Evolutionary conservation across 139 green algal genomes (phyloP), one percentile per base, ranked within the genome.

Genomic region (Tetradesmus obliquus): DNA sequence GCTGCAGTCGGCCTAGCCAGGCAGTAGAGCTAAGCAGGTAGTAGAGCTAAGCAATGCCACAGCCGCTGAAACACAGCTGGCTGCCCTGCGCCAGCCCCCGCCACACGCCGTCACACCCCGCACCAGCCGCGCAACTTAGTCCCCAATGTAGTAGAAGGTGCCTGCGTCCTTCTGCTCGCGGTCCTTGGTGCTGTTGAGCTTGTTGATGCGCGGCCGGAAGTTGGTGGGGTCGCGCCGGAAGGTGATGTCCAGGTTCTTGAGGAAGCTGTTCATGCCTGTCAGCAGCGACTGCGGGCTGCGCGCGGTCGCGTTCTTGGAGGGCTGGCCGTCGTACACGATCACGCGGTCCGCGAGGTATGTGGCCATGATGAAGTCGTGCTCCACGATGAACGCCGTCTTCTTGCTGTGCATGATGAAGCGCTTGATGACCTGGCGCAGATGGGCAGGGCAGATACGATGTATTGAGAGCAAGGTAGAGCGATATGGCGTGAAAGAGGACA

Each of bases 301-400:
- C 3, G 98, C 98, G 4, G 93, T 97, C 71, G 98, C 98, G 66
- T 96, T 84, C 88, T 95, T 94, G 55, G 95, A 97, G 8, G 98
- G 97, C 93, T 95, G 60, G 20, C 98, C 98, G 85, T 99, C 97
- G 92, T 99, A 99, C 85, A 99, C 98, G 57, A 99, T 97, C 82
- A 99, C 98, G 0, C 95, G 93, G 95, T 99, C 98, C 17, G 98
- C 98, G 82, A 99, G 96, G 95, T 99, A 99, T 10, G 98, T 98
- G 53, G 98, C 97, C 98, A 99, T 99, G 98, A 99, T 99, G 96
- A 99, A 99, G 91, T 99, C 98, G 95, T 99, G 98, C 97, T 99
- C 98, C 92, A 99, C 98, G 10, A 99, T 97, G 94, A 99, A 99
- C 22, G 98, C 98, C 8, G 98, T 99, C 97, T 99, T 99, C 97